Evolutionary conservation across 2,329 filamentous ascomycete species (phyloP), one percentile per base, ranked within the genome.

Genomic region (Diaporthe vexans): DNA sequence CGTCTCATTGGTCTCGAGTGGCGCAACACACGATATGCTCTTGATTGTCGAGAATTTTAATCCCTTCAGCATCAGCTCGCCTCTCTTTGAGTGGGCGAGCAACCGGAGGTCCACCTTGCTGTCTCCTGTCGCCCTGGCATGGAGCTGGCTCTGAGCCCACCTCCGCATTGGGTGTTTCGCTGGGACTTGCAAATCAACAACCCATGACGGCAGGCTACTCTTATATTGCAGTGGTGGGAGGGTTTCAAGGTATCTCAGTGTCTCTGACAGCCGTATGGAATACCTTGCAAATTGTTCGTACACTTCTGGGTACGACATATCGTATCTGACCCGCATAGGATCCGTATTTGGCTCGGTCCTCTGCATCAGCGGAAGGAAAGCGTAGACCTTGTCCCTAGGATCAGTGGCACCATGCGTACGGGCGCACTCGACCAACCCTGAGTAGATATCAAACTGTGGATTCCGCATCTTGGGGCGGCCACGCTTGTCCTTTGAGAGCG

Each of bases 211-310:
- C 43, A 65, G 59, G 26, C 59, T 65, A n/a, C 59, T 65, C 26
- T 33, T 29, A 6, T 65, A 65, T 15, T 21, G 59, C 24, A 65
- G 59, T 29, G 59, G 59, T 6, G 59, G 59, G 26, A 65, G 59
- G 2, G 59, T 65, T 21, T 65, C 59, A 17, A 65, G 43, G 10
- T 65, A 65, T 43, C 59, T 65, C 40, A 65, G 43, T 4, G 43
- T 65, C 26, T 43, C 59, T 26, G 59, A 48, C 10, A 65, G 43
- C 17, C 59, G 59, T 43, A 65, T 65, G 5, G 59, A 65, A 15
- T 65, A 65, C 59, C 48, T 65, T 3, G 59, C 59, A n/a, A 65
- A 65, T 21, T 65, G 59, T 19, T 65, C 43, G 9, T 65, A 65
- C 10, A 65, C 59, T 11, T 48, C 59, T 33, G 26, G 40, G 13